phyloP scores from a whole-genome alignment of 2,329 filamentous ascomycete genomes.

The Cladosporium sphaerospermum region DNA sequence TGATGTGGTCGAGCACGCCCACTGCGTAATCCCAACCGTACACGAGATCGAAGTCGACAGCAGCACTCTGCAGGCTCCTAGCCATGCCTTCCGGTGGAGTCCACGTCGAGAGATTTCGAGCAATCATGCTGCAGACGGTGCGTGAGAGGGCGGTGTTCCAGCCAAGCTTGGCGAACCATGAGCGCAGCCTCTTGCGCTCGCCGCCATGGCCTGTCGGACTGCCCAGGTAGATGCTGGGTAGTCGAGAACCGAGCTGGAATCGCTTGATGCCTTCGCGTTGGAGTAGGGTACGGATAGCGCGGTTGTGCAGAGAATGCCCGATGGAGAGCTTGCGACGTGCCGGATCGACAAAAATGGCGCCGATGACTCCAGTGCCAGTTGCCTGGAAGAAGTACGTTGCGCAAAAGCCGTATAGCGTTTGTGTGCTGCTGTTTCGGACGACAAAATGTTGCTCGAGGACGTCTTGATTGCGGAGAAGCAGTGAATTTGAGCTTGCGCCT shows the following conservation, averaged over 20 bases:
- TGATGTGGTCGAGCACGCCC: conserved; percentile 67
- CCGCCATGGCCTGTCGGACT: conserved; percentile 63
- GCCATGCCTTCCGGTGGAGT: conserved; percentile 68
- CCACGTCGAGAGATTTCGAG: conserved; percentile 68
- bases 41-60: conserved; percentile 75
- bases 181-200: conserved; percentile 55
- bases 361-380: conserved; percentile 69
- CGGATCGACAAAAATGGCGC: conserved; percentile 84
- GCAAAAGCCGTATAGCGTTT: conserved; percentile 85
- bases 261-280: conserved; percentile 68
- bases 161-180: conserved; percentile 84
- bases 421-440: conserved; percentile 87
- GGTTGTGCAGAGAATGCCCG: conserved; percentile 79
- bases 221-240: conserved; percentile 81
- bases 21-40: conserved; percentile 72
- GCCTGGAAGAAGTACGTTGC: conserved; percentile 74
- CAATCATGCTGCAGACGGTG: conserved; percentile 64
- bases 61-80: conserved; percentile 64
- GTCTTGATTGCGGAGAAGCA: conserved; percentile 64
- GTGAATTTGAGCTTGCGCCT: conserved; percentile 65
- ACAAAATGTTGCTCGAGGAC: conserved; percentile 83
- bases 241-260: conserved; percentile 72
- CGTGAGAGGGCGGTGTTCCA: conserved; percentile 69
- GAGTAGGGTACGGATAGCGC: conserved; percentile 69
- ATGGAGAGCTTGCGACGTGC: conserved; percentile 81